phyloP scores from a whole-genome alignment of 2,329 filamentous ascomycete genomes.

The Colletotrichum sp. region DNA sequence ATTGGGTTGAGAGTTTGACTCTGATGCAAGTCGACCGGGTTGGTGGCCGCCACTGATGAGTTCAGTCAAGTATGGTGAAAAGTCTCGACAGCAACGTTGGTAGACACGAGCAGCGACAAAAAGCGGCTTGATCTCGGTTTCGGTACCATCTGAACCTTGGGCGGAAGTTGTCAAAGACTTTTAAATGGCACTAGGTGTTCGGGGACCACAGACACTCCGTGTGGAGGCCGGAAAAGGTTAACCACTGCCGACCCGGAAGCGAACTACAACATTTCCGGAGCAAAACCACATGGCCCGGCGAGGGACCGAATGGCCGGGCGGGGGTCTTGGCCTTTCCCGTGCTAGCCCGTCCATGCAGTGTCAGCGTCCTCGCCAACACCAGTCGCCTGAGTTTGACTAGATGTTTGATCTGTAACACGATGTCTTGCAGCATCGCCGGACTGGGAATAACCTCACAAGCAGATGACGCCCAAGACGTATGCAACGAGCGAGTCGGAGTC shows the following conservation, averaged over 20 bases:
- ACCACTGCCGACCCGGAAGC: not conserved
- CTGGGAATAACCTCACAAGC: not conserved
- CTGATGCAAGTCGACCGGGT: not conserved
- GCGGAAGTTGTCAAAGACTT: not conserved
- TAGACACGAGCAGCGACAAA: not conserved
- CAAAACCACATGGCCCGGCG: conserved; percentile 8
- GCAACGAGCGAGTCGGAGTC: not conserved
- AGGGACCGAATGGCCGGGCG: not conserved
- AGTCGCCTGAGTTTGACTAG: not conserved
- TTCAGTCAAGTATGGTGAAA: not conserved
- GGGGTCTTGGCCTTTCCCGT: not conserved
- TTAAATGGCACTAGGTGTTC: not conserved
- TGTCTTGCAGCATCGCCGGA: conserved; percentile 15
- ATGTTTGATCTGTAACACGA: not conserved
- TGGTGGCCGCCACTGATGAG: conserved; percentile 10
- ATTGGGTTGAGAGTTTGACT: not conserved
- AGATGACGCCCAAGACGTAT: not conserved
- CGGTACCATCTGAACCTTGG: not conserved
- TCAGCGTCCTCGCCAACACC: not conserved
- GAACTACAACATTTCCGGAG: conserved; percentile 13
- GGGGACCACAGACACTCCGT: not conserved
- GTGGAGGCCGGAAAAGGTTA: conserved; percentile 9
- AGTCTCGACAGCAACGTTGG: not conserved
- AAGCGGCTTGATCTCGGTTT: not conserved
- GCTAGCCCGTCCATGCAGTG: not conserved